Conservation (phyloP, 1,139 yeast genomes). For the Sugiyamaella xylanicola region DNA sequence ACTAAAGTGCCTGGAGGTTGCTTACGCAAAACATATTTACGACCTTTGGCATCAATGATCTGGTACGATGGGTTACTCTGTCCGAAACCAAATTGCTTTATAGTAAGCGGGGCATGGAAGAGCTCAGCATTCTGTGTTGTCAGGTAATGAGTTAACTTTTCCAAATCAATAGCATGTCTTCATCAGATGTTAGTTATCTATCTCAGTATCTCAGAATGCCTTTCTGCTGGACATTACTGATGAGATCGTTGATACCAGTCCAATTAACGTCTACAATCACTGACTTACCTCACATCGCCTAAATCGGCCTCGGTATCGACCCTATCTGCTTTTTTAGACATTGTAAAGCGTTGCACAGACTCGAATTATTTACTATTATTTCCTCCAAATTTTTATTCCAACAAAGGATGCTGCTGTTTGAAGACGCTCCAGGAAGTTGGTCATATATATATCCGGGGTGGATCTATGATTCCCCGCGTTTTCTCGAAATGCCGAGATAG, state of each 20-base stretch:
- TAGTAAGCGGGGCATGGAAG: conserved; percentile 32
- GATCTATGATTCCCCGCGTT: not conserved
- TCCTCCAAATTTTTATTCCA: too few relatives aligned
- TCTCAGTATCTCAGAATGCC: not conserved
- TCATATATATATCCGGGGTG: not conserved
- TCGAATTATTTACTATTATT: too few relatives aligned
- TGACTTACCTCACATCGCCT: conserved; percentile 41
- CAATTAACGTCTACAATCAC: too few relatives aligned
- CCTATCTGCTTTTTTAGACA: conserved; percentile 20
- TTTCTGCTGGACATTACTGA: too few relatives aligned
- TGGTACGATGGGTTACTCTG: conserved; percentile 70
- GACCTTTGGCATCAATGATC: conserved; percentile 48
- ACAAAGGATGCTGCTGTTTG: not conserved
- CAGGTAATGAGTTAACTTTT: conserved; percentile 40
- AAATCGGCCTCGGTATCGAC: conserved; percentile 44
- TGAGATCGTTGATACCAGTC: too few relatives aligned
- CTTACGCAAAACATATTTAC: conserved; percentile 56
- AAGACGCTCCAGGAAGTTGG: not conserved
- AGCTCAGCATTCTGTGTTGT: conserved; percentile 23
- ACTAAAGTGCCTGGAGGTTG: conserved; percentile 64
- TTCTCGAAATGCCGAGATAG: not conserved
- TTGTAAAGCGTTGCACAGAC: too few relatives aligned
- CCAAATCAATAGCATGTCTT: conserved; percentile 45
- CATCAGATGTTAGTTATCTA: conserved; percentile 7
- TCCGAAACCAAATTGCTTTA: conserved; percentile 63